Conservation (phyloP, 768 basidiomycete genomes). For the Panellus pusillus region DNA sequence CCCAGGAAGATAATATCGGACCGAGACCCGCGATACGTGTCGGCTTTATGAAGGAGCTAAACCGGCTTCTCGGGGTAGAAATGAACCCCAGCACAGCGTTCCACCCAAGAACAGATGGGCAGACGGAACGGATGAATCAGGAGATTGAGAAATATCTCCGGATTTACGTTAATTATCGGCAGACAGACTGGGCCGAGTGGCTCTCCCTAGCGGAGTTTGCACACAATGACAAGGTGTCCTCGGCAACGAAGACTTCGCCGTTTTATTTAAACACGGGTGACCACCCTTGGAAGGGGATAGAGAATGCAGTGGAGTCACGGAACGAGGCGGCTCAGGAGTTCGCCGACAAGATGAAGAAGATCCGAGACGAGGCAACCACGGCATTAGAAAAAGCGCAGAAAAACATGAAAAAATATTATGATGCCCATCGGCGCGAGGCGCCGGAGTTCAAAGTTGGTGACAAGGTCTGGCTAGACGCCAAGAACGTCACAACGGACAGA, state of each 20-base stretch:
- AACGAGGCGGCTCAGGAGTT: conserved; percentile 20
- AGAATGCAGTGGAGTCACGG: background rate
- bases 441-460: conserved; percentile 24
- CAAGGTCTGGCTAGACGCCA: conserved; percentile 28
- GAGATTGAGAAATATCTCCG: conserved; percentile 39
- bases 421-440: background rate
- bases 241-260: background rate
- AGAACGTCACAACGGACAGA: conserved; percentile 23
- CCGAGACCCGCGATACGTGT: conserved; percentile 30
- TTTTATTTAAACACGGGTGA: background rate
- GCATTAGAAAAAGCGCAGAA: conserved; percentile 23
- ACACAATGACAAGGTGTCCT: conserved; percentile 25
- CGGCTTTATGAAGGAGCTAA: conserved; percentile 29
- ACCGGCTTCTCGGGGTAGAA: conserved; percentile 28
- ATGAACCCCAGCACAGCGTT: conserved; percentile 35
- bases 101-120: conserved; percentile 42
- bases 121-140: conserved; percentile 42
- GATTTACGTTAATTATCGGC: conserved; percentile 23
- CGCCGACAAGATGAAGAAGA: conserved; percentile 11
- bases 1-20: conserved; percentile 30
- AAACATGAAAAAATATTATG: conserved; percentile 23
- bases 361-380: conserved; percentile 17
- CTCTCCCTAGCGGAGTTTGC: conserved; percentile 30
- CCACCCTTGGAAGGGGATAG: background rate
- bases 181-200: conserved; percentile 27